Evolutionary conservation across 1,284 basidiomycete genomes (phyloP).

Genomic region (Puccinia hordei): DNA sequence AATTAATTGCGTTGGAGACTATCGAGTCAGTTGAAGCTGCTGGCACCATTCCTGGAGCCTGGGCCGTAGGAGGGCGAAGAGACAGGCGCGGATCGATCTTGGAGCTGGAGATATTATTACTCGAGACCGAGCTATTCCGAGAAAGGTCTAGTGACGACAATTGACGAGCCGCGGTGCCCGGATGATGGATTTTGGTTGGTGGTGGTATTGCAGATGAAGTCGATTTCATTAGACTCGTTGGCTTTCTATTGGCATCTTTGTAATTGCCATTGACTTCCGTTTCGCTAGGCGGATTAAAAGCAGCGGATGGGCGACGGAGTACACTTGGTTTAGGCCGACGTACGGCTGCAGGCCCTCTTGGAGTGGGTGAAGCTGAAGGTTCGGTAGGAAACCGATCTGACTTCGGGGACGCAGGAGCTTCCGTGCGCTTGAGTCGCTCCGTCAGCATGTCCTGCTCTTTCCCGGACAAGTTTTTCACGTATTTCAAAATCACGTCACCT

Average conservation of each 20-base stretch:
- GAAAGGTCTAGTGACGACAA: constrained; percentile 8
- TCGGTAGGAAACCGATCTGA: constrained; percentile 31
- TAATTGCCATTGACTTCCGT: constrained; percentile 25
- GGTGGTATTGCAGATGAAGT: constrained; percentile 18
- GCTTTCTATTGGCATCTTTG: constrained; percentile 4
- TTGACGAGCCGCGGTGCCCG: constrained; percentile 55
- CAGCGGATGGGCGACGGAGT: constrained; percentile 67
- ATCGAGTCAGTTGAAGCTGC: constrained; percentile 6
- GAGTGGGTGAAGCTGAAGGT: constrained; percentile 36
- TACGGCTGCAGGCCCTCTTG: constrained; percentile 26
- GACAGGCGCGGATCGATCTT: constrained; percentile 51
- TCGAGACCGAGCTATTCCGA: constrained; percentile 45
- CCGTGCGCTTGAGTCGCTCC: constrained; percentile 79
- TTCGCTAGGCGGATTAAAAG: constrained; percentile 54
- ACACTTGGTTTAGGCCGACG: constrained; percentile 25
- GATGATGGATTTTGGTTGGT: constrained; percentile 71
- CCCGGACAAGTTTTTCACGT: constrained; percentile 73
- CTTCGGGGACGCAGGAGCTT: constrained; percentile 59
- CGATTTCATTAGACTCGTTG: constrained; percentile 5
- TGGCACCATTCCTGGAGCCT: constrained; percentile 7
- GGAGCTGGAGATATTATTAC: constrained; percentile 51
- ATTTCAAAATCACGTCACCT: constrained; percentile 80
- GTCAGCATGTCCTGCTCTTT: constrained; percentile 91
- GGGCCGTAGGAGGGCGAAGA: constrained; percentile 21
- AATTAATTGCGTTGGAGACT: constrained; percentile 10